Base-by-base conservation (phyloP, 805 yeast genomes). In the Nakazawaea laoshanensis region DNA sequence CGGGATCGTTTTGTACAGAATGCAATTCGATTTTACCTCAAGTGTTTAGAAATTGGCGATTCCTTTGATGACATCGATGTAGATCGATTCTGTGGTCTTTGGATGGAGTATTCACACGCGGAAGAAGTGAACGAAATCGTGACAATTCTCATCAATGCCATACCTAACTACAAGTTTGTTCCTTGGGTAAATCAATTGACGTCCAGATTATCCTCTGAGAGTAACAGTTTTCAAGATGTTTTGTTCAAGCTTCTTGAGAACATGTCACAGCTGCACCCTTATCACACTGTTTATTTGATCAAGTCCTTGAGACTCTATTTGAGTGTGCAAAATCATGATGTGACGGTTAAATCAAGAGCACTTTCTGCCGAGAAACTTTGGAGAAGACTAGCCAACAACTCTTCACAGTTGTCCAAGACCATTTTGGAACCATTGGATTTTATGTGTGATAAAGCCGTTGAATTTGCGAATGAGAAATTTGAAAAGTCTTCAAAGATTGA, bases 131-230 rank as follows among this genome's bases (percentile, higher is more conserved):
- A 73, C 41, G 39, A 36, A 3, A 43, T 55, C 7, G 58, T 82
- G 7, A 45, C 46, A 10, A 43, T 48, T 2, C 55, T 59, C 4
- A 46, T 79, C 3, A 32, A 46, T 0, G 30, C 32, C 0, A 53
- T 84, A 13, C 81, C 94, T 0, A 61, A 70, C 10, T 61, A 63
- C 47, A 77, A 77, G 43, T 70, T 86, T 33, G 62, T 84, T 4
- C 71, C 86, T 0, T 88, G 96, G 95, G 63, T 78, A 23, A 77
- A 80, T 38, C 97, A 88, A 49, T 63, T 88, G 28, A 63, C 83
- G 3, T 84, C 96, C 0, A 62, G 92, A 35, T 48, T 88, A 11
- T 56, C 71, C 1, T 57, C 55, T 22, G 81, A 71, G 7, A 33
- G 43, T 0, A 49, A 65, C 1, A 48, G 26, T 10, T 87, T 86